A percentile compares a stretch with the other conserved stretches of the same genome.
phyloP scores from a whole-genome alignment of 2,329 filamentous ascomycete species.

The Colletotrichum plurivorum region DNA sequence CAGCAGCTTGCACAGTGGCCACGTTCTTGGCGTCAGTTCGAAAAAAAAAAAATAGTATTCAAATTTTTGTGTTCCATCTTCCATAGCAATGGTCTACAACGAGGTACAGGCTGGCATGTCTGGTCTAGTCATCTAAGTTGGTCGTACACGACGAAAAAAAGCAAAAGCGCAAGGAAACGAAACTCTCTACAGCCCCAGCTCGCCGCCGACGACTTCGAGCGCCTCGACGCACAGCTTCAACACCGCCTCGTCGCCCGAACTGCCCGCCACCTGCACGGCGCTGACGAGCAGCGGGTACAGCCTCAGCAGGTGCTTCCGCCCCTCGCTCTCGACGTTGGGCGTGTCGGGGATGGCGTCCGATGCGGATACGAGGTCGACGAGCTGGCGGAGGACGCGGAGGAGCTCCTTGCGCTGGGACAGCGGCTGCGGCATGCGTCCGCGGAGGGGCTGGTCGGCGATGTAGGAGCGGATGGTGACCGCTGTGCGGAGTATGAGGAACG shows the following conservation, averaged over 20 bases:
- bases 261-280: constrained; percentile 71
- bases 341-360: constrained; percentile 76
- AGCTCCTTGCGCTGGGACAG: constrained; percentile 85
- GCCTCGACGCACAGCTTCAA: constrained; percentile 70
- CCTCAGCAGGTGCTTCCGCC: constrained; percentile 82
- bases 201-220: constrained; percentile 73
- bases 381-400: constrained; percentile 75
- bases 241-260: constrained; percentile 72
- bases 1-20: too few relatives aligned
- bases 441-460: constrained; percentile 90
- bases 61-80: neutral
- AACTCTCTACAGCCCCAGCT: constrained; percentile 59
- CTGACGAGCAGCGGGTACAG: constrained; percentile 84
- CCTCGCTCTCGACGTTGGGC: constrained; percentile 66
- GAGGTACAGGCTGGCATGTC: constrained; percentile 12
- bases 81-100: constrained; percentile 2
- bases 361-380: constrained; percentile 79
- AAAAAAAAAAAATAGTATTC: neutral
- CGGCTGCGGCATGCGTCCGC: constrained; percentile 91
- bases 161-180: neutral
- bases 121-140: constrained; percentile 23
- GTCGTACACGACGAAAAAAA: constrained; percentile 16
- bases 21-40: too few relatives aligned
- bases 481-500: constrained; percentile 85
- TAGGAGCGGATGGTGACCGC: constrained; percentile 87